Conservation (phyloP, 2,329 filamentous ascomycete genomes). For the Beauveria sp. region DNA sequence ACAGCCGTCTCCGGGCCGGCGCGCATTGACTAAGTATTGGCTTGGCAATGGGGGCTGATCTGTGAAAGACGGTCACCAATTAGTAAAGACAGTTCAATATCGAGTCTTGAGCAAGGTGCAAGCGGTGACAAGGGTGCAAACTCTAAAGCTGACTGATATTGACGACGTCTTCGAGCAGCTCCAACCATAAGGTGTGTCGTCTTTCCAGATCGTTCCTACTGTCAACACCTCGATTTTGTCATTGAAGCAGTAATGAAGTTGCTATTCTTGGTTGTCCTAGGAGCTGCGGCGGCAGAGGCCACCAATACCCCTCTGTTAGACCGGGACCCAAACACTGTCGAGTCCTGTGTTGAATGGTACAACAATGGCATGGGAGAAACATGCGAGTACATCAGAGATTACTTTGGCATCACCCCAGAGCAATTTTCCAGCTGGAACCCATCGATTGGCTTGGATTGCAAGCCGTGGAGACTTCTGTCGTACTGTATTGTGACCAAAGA, state of each 20-base stretch:
- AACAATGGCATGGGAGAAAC: background rate
- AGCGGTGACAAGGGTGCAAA: background rate
- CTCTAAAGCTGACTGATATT: background rate
- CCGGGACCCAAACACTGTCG: slow-evolving; percentile 10
- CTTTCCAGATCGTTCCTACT: background rate
- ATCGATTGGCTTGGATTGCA: slow-evolving; percentile 15
- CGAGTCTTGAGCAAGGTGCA: background rate
- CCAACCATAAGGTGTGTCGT: background rate
- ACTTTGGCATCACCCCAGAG: slow-evolving; percentile 10
- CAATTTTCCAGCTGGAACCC: slow-evolving; percentile 15
- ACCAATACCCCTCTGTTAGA: background rate
- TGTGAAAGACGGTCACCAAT: background rate
- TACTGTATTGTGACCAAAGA: slow-evolving; percentile 16
- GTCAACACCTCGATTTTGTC: background rate
- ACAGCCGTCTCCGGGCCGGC: no score
- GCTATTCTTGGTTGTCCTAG: background rate
- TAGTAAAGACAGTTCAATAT: background rate
- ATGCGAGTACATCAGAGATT: slow-evolving; percentile 10
- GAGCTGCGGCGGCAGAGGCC: background rate
- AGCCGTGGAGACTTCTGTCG: slow-evolving; percentile 11
- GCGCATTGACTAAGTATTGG: background rate
- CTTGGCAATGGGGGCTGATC: background rate
- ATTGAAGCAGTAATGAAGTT: background rate
- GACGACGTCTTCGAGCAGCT: background rate
- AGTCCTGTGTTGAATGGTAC: slow-evolving; percentile 11